These are phyloP conservation scores for Flaveria ramosissima DNA, from an alignment of 129 eudicot species.

Conservation along the genomic window DNA sequence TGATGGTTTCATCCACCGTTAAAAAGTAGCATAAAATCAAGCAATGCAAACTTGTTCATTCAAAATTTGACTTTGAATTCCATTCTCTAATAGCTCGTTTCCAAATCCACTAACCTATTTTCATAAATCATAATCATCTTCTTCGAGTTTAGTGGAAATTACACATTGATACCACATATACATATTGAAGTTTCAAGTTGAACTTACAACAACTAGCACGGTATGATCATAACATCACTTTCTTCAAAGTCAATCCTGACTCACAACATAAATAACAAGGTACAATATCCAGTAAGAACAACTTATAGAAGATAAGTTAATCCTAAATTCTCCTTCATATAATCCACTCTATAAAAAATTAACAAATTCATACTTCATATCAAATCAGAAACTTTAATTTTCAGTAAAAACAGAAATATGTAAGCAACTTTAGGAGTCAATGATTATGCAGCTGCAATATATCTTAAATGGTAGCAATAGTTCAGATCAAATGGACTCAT, in stretches of 20 bases:
- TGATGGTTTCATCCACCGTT: not conserved
- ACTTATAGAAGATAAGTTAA: not conserved
- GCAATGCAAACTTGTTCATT: not conserved
- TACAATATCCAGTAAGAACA: too few species aligned
- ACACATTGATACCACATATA: not conserved
- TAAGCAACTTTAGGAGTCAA: not conserved
- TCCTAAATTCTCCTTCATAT: conserved; percentile 3
- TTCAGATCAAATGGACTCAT: conserved; percentile 1
- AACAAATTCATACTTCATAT: not conserved
- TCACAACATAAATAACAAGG: not conserved
- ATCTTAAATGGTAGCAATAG: not conserved
- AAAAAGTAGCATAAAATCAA: not conserved
- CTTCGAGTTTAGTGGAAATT: not conserved
- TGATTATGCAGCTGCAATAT: too few species aligned
- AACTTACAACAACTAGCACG: not conserved
- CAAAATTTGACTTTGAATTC: not conserved
- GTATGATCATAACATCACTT: not conserved
- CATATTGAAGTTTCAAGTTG: not conserved
- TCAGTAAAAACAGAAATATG: not conserved
- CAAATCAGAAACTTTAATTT: conserved; percentile 7
- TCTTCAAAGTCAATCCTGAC: not conserved
- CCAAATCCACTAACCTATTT: not conserved
- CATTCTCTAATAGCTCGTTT: not conserved
- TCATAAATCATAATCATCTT: not conserved
- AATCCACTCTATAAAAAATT: not conserved